Evolutionary conservation across 2,329 filamentous ascomycete species (phyloP), one percentile per base, ranked within the genome.

Genomic region (Claviceps monticola): DNA sequence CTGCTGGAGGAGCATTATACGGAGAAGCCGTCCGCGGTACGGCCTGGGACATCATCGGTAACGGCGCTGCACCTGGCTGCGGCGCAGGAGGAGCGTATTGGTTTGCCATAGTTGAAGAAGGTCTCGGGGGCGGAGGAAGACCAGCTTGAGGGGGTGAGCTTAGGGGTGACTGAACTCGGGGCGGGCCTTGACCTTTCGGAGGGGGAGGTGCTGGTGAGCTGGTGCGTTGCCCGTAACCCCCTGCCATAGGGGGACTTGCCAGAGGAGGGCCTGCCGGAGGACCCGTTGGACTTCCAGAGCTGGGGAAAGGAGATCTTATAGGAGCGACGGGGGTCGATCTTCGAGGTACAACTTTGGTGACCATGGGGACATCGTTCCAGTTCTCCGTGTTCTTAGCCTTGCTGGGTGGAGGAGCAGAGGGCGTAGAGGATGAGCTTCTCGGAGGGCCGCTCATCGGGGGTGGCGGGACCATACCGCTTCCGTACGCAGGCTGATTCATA

Each of bases 311-410:
- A 17, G 86, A 80, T n/a, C 75, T 80, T 49, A 89, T 80, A 3
- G 84, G 73, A 49, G 81, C 78, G 19, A 80, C 72, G 51, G 90
- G 88, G 1, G 91, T 96, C 46, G 76, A 75, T 63, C 84, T 80
- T 58, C 90, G 82, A 14, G 79, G 77, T n/a, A 84, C 76, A 51
- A 78, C 72, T 71, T 91, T 88, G 46, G 80, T 76, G 46, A 97
- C 86, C 61, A 95, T 78, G 1, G 93, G 93, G 49, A 94, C 84
- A 66, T 98, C 93, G 60, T 98, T 98, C 93, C 93, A 98, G 59
- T 86, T 85, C 29, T 83, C 80, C 56, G 83, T 83, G 56, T 85
- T 84, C 62, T 82, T 83, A 53, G 79, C 73, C 61, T 80, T 82
- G 9, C 86, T 80, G 17, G 87, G 80, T 21, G 88, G 83, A 42